These are phyloP conservation scores for Podospora pseudocomata DNA, from an alignment of 495 filamentous ascomycete species.

Conservation along the genomic window DNA sequence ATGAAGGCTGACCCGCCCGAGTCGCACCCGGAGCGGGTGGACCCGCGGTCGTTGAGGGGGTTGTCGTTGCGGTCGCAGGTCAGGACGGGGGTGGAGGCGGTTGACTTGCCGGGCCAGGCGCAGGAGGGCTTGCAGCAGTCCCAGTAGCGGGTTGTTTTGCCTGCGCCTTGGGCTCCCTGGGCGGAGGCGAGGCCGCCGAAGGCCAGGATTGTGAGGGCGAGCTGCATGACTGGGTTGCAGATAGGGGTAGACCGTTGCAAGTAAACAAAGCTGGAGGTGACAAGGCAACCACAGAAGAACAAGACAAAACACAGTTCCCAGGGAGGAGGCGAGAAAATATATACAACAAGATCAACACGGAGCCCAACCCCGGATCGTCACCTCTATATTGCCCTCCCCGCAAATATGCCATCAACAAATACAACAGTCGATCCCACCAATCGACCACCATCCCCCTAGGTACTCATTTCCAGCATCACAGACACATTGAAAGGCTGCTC, in stretches of 20 bases:
- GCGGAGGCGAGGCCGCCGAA: conserved; percentile 25
- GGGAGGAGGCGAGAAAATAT: too few species aligned
- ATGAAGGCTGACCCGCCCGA: conserved; percentile 56
- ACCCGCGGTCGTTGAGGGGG: conserved; percentile 47
- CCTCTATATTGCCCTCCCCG: too few species aligned
- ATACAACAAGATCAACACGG: too few species aligned
- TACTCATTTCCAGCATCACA: too few species aligned
- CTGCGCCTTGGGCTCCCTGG: conserved; percentile 37
- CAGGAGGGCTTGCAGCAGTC: conserved; percentile 69
- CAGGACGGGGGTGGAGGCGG: conserved; percentile 40
- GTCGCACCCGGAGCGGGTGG: conserved; percentile 47
- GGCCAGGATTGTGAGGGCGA: conserved; percentile 23
- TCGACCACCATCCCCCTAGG: too few species aligned
- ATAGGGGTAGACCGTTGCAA: neutral
- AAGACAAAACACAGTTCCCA: too few species aligned
- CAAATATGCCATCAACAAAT: too few species aligned
- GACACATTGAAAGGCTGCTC: too few species aligned
- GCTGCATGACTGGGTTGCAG: conserved; percentile 23
- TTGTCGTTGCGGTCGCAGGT: conserved; percentile 58
- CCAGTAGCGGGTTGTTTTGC: conserved; percentile 64
- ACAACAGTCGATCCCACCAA: too few species aligned
- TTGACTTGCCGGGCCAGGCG: conserved; percentile 57
- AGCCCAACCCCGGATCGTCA: too few species aligned
- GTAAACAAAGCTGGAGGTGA: neutral
- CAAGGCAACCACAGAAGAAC: neutral